A percentile compares a stretch with the other conserved stretches of the same genome.
These are phyloP conservation scores for Cyphellophora attinorum DNA, from an alignment of 2,329 filamentous ascomycete species.

Conservation along the genomic window DNA sequence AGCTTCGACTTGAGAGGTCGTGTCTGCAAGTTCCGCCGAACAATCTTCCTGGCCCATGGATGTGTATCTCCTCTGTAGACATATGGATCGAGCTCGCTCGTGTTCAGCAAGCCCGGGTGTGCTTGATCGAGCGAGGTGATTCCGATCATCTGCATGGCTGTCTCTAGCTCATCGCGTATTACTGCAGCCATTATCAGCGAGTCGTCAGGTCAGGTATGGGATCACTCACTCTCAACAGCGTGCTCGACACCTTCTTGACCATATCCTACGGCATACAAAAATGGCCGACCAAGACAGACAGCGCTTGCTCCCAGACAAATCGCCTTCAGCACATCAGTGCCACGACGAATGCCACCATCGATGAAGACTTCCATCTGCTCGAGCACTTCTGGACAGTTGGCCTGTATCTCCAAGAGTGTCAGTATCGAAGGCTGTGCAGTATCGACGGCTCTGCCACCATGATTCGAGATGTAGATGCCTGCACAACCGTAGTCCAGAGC, in stretches of 20 bases:
- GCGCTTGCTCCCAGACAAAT: constrained; percentile 43
- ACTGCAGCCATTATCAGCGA: constrained; percentile 23
- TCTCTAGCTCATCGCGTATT: constrained; percentile 52
- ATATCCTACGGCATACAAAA: constrained; percentile 43
- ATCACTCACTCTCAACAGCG: constrained; percentile 37
- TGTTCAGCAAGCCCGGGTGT: constrained; percentile 53
- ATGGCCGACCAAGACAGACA: constrained; percentile 45
- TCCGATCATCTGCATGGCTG: constrained; percentile 57
- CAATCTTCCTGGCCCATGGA: constrained; percentile 42
- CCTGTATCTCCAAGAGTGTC: constrained; percentile 43
- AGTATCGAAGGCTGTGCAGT: constrained; percentile 39
- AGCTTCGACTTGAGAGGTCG: too few species aligned
- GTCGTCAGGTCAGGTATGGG: background rate
- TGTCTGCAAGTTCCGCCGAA: constrained; percentile 24
- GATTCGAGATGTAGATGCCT: constrained; percentile 49
- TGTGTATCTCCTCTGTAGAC: constrained; percentile 32
- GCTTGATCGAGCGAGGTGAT: constrained; percentile 52
- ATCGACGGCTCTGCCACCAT: constrained; percentile 48
- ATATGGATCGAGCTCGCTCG: constrained; percentile 25
- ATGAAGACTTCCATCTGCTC: constrained; percentile 42
- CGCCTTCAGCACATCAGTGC: constrained; percentile 46
- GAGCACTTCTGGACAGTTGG: constrained; percentile 40
- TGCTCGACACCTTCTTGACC: constrained; percentile 46
- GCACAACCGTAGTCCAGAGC: constrained; percentile 42
- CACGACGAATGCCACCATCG: constrained; percentile 45